Conservation (phyloP, 1,139 yeast species). For the Geotrichum reessii region DNA sequence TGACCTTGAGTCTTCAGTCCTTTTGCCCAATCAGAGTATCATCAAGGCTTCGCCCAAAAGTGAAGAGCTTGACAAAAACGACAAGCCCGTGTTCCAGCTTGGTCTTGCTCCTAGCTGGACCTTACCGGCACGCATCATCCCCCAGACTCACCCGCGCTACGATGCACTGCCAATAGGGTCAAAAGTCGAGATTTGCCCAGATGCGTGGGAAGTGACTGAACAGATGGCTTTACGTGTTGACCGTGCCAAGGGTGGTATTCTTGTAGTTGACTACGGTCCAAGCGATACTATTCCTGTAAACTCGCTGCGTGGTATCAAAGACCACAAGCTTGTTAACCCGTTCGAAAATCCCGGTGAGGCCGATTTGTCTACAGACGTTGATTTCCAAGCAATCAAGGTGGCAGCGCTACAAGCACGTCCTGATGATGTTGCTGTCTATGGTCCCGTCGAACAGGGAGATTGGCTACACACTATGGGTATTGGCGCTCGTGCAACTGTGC, state of each 20-base stretch:
- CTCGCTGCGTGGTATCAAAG: constrained; percentile 65
- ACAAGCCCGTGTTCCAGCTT: constrained; percentile 46
- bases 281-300: constrained; percentile 56
- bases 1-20: constrained; percentile 20
- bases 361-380: constrained; percentile 81
- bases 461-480: constrained; percentile 76
- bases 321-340: constrained; percentile 75
- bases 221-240: constrained; percentile 30
- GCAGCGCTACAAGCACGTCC: constrained; percentile 34
- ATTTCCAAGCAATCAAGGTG: constrained; percentile 53
- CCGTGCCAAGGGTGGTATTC: constrained; percentile 53
- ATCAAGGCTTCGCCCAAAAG: constrained; percentile 19
- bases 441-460: constrained; percentile 73
- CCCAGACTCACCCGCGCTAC: constrained; percentile 50
- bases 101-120: constrained; percentile 58
- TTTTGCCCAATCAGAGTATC: constrained; percentile 31
- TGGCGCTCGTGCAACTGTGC: constrained; percentile 53
- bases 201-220: constrained; percentile 48
- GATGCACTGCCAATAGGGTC: constrained; percentile 51
- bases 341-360: constrained; percentile 70
- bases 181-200: constrained; percentile 70
- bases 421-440: constrained; percentile 37
- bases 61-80: constrained; percentile 31
- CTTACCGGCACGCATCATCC: constrained; percentile 55
- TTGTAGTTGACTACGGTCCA: constrained; percentile 77